Base-by-base conservation (phyloP, 768 basidiomycete genomes). In the Chalciporus pseudorubinellus region DNA sequence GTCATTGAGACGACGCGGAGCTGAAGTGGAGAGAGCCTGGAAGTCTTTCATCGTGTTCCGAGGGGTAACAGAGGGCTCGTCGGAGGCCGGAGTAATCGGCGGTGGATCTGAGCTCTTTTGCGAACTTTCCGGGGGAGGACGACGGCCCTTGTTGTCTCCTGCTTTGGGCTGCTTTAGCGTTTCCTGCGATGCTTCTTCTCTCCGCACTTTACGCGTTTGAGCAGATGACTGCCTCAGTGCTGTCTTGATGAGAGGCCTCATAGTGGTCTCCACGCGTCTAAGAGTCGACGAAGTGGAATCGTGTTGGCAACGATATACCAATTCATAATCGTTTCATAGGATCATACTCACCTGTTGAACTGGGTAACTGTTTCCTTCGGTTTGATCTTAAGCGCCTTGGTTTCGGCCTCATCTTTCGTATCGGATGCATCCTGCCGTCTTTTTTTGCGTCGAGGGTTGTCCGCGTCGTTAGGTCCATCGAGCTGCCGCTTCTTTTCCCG, bases 261-360 rank as follows among this genome's bases (percentile, higher is more conserved):
- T 82, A 57, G 79, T 78, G 45, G 79, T 77, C 64, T 92, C 89
- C 3, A 92, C 87, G 36, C 89, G 79, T 66, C 89, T 90, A 47
- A 3, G 42, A 29, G 48, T 42, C 50, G 39, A n/a, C 40, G 39
- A 53, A 22, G 21, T 19, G 34, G 13, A 50, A 43, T 39, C 45
- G 34, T 50, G 47, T 55, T 45, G 44, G 47, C 50, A 39, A 56
- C 43, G 40, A 45, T 31, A 22, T 31, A 38, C 26, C 21, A 31
- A 36, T 50, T 58, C 43, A 59, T 52, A 50, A 57, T 48, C 44
- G 24, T 24, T 40, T 42, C 34, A 29, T 38, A 51, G 40, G 26
- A 42, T 44, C 53, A 14, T 12, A 66, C 80, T 46, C 58, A 89
- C 89, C 81, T 74, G 65, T 89, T 86, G 66, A 90, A 92, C 70